phyloP scores from a whole-genome alignment of 2,329 filamentous ascomycete species.

The Fusarium praegraminearum region DNA sequence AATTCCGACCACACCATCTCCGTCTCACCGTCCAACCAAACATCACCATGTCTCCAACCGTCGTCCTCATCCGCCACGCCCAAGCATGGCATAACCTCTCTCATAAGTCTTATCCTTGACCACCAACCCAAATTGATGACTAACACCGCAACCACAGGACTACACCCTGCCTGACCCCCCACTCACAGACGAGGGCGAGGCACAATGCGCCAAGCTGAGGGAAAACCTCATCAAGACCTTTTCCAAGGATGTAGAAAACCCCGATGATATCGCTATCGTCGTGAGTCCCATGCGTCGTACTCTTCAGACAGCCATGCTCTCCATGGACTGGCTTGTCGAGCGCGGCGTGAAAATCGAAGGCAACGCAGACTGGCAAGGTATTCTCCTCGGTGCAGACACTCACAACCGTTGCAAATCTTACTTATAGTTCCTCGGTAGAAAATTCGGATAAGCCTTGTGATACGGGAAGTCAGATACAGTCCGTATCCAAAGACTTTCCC shows the following conservation, averaged over 20 bases:
- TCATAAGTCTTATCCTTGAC: conserved; percentile 57
- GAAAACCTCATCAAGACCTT: conserved; percentile 56
- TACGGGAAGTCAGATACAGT: conserved; percentile 63
- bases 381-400: neutral
- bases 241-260: conserved; percentile 49
- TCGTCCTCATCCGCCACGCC: conserved; percentile 91
- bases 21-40: neutral
- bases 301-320: conserved; percentile 71
- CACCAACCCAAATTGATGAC: neutral
- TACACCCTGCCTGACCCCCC: conserved; percentile 63
- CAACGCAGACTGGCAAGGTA: conserved; percentile 75
- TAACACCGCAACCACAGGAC: conserved; percentile 55
- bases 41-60: conserved; percentile 62
- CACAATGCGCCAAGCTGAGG: conserved; percentile 62
- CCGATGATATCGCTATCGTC: conserved; percentile 63
- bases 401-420: neutral
- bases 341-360: conserved; percentile 66
- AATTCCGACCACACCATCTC: conserved; percentile 6
- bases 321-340: conserved; percentile 69
- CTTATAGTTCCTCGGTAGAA: conserved; percentile 52
- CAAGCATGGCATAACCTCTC: conserved; percentile 72
- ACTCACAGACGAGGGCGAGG: conserved; percentile 61
- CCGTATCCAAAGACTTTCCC: conserved; percentile 64
- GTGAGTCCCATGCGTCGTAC: conserved; percentile 75
- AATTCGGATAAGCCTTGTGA: conserved; percentile 71